phyloP scores from a whole-genome alignment of 495 filamentous ascomycete genomes.

The Aspergillus ellipticus region DNA sequence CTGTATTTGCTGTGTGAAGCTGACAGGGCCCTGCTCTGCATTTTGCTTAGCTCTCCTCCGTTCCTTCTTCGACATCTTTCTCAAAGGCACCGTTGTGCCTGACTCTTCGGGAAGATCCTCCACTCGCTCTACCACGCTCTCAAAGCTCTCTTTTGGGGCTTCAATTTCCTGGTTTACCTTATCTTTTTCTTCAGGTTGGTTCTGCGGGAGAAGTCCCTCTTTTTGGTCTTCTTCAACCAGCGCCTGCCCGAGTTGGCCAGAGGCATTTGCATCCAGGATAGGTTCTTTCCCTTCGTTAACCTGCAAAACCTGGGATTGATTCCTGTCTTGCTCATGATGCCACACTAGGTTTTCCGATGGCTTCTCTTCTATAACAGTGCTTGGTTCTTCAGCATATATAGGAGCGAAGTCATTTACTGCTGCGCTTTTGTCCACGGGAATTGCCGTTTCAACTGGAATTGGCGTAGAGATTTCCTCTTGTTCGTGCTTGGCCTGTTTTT shows the following conservation, averaged over 20 bases:
- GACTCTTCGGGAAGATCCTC: constrained; percentile 1
- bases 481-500: constrained; percentile 15
- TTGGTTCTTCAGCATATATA: not conserved
- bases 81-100: constrained; percentile 4
- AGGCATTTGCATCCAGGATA: not conserved
- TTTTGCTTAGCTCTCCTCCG: constrained; percentile 42
- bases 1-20: constrained; percentile 9
- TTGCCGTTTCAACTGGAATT: constrained; percentile 5
- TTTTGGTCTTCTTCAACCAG: not conserved
- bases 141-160: not conserved
- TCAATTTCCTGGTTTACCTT: not conserved
- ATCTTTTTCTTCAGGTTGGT: constrained; percentile 3
- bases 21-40: constrained; percentile 12
- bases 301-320: not conserved
- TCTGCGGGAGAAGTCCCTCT: not conserved
- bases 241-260: not conserved
- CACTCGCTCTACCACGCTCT: not conserved
- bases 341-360: not conserved
- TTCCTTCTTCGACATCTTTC: constrained; percentile 38
- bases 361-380: not conserved
- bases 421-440: not conserved
- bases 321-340: not conserved
- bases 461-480: constrained; percentile 11
- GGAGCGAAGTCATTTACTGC: not conserved
- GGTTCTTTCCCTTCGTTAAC: not conserved